Percentiles rank a stretch among this genome's conserved stretches.
These are phyloP conservation scores for Tulasnella sp. DNA, from an alignment of 768 basidiomycete species.

Conservation along the genomic window DNA sequence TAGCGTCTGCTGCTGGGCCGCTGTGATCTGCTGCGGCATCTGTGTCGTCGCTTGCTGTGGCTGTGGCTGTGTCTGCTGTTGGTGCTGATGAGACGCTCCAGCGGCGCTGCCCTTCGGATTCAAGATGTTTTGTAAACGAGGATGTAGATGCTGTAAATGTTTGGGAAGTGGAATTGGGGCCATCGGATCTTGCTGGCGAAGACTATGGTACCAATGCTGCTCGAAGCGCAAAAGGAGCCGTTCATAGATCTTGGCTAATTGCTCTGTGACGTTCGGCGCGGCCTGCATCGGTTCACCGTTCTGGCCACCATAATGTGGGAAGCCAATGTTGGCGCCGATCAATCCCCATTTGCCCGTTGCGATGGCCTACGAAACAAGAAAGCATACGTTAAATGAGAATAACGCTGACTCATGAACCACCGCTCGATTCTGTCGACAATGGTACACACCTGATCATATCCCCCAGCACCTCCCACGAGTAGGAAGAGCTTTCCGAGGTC, in stretches of 20 bases:
- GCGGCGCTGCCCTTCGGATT: neutral
- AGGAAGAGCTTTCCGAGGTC: constrained; percentile 4
- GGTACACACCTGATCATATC: neutral
- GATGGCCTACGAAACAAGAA: neutral
- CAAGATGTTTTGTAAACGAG: neutral
- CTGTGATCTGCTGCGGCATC: neutral
- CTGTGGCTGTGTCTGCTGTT: neutral
- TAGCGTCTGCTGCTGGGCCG: neutral
- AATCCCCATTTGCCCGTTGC: constrained; percentile 1
- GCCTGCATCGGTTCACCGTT: neutral
- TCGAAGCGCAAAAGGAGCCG: constrained; percentile 1
- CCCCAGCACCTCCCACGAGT: constrained; percentile 4
- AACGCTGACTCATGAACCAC: too few species aligned
- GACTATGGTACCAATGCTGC: constrained; percentile 2
- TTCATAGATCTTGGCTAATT: constrained; percentile 2
- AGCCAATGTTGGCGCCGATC: constrained; percentile 10
- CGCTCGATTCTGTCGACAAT: too few species aligned
- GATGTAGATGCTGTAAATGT: constrained; percentile 4
- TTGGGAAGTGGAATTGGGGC: neutral
- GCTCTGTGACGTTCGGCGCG: neutral
- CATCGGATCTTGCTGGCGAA: neutral
- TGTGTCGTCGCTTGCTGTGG: too few species aligned
- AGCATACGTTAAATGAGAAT: too few species aligned
- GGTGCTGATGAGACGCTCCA: neutral
- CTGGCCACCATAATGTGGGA: neutral